Evolutionary conservation across 805 yeast genomes (phyloP).

Genomic region (Brettanomyces anomalus): DNA sequence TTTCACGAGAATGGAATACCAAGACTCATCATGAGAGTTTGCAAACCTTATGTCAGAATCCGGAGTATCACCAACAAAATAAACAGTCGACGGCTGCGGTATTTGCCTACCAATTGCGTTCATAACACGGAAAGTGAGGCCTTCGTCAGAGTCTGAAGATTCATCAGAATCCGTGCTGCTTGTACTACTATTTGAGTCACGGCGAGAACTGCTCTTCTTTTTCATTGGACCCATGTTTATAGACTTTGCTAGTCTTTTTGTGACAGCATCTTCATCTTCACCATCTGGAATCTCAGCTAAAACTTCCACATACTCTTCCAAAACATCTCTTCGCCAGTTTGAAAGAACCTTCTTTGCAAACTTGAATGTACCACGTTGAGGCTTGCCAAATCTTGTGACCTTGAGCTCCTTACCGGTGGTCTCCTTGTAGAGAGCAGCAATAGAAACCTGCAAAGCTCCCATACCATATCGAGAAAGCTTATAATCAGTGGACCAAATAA

Average conservation of each 20-base stretch:
- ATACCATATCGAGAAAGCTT: slow-evolving; percentile 78
- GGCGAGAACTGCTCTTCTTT: slow-evolving; percentile 13
- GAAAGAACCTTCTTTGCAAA: slow-evolving; percentile 73
- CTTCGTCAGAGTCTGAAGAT: slow-evolving; percentile 30
- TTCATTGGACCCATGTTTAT: not conserved
- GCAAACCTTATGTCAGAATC: slow-evolving; percentile 85
- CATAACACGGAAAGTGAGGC: slow-evolving; percentile 36
- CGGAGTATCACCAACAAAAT: slow-evolving; percentile 86
- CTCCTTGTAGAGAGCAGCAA: slow-evolving; percentile 76
- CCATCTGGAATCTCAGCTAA: slow-evolving; percentile 8
- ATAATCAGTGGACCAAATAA: slow-evolving; percentile 89
- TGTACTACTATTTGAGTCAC: not conserved
- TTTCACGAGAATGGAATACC: slow-evolving; percentile 79
- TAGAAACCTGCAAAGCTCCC: slow-evolving; percentile 89
- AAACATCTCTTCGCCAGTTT: slow-evolving; percentile 69
- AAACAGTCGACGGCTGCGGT: slow-evolving; percentile 80
- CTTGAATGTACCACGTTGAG: slow-evolving; percentile 78
- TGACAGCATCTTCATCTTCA: not conserved
- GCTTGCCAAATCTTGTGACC: slow-evolving; percentile 83
- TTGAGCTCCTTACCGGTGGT: slow-evolving; percentile 76
- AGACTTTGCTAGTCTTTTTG: slow-evolving; percentile 3
- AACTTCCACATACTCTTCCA: slow-evolving; percentile 62
- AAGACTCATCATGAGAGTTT: slow-evolving; percentile 73
- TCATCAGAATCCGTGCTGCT: slow-evolving; percentile 32
- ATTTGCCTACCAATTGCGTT: slow-evolving; percentile 42